Evolutionary conservation across 306 rosid genomes (phyloP).

Genomic region (Hylodesmum podocarpum): DNA sequence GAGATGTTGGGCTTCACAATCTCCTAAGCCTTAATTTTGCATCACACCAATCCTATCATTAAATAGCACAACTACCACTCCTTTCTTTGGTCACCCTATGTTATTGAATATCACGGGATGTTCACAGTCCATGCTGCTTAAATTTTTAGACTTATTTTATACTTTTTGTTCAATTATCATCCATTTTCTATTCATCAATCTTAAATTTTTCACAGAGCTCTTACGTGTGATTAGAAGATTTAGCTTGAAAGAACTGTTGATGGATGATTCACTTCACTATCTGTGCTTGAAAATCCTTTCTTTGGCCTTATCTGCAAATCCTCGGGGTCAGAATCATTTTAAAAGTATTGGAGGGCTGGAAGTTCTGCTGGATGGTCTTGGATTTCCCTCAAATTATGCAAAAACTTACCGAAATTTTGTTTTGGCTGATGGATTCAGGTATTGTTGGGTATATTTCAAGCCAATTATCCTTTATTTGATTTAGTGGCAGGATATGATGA

Average conservation of each 20-base stretch:
- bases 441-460: constrained; percentile 34
- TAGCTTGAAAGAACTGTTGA: constrained; percentile 82
- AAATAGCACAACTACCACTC: background rate
- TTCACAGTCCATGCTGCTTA: background rate
- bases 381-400: constrained; percentile 70
- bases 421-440: constrained; percentile 64
- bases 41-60: background rate
- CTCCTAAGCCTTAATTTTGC: background rate
- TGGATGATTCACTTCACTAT: constrained; percentile 68
- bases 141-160: background rate
- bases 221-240: constrained; percentile 84
- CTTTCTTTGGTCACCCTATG: background rate
- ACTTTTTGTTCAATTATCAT: background rate
- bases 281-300: constrained; percentile 78
- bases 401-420: constrained; percentile 42
- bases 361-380: constrained; percentile 97
- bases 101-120: constrained; percentile 5
- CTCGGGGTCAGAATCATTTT: constrained; percentile 94
- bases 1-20: background rate
- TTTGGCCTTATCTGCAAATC: constrained; percentile 72
- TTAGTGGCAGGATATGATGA: constrained; percentile 5
- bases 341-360: constrained; percentile 99
- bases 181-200: constrained; percentile 32
- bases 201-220: constrained; percentile 63
- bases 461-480: constrained; percentile 13